These are phyloP conservation scores for Pilobolus umbonatus DNA, from an alignment of 192 early-diverging fungal species.

Conservation along the genomic window DNA sequence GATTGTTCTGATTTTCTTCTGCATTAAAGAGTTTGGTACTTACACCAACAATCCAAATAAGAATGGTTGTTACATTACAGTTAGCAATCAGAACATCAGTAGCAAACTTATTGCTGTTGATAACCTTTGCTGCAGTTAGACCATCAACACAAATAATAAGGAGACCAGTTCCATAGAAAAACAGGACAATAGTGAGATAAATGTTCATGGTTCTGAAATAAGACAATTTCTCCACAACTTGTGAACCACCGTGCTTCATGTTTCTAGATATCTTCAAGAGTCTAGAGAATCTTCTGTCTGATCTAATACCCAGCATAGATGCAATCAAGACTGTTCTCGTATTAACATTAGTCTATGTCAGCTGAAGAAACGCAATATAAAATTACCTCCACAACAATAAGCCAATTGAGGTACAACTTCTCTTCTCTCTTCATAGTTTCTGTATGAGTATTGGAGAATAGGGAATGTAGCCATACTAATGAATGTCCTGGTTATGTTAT, in stretches of 20 bases:
- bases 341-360: not conserved
- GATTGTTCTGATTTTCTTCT: not conserved
- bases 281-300: slow-evolving; percentile 16
- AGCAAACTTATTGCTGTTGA: slow-evolving; percentile 26
- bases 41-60: slow-evolving; percentile 25
- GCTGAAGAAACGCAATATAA: not conserved
- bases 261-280: slow-evolving; percentile 8
- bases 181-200: slow-evolving; percentile 17
- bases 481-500: slow-evolving; percentile 17
- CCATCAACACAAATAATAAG: slow-evolving; percentile 27
- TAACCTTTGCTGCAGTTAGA: slow-evolving; percentile 7
- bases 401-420: slow-evolving; percentile 40
- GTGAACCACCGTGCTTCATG: not conserved
- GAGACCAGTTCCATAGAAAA: slow-evolving; percentile 12
- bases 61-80: slow-evolving; percentile 10
- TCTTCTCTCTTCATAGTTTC: slow-evolving; percentile 15
- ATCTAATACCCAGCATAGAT: slow-evolving; percentile 20
- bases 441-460: slow-evolving; percentile 27
- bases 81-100: slow-evolving; percentile 23
- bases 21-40: not conserved
- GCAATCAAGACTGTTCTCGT: slow-evolving; percentile 17
- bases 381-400: slow-evolving; percentile 29
- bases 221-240: slow-evolving; percentile 14
- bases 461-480: slow-evolving; percentile 32
- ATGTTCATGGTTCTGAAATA: slow-evolving; percentile 35